Conservation (phyloP, 1,139 yeast genomes). For the Candida sp. region DNA sequence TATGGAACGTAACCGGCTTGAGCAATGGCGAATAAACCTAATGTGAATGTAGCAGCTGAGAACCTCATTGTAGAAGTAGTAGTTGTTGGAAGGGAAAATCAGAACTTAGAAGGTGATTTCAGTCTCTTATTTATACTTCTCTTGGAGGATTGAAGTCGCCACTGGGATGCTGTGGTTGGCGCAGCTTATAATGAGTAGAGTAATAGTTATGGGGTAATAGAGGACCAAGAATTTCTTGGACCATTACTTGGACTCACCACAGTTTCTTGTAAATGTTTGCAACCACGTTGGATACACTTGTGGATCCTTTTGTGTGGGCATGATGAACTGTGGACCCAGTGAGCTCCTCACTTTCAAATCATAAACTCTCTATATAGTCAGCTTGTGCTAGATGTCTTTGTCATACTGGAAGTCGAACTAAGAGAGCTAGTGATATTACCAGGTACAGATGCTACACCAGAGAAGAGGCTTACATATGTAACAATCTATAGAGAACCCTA, state of each 20-base stretch:
- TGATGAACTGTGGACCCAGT: too few relatives aligned
- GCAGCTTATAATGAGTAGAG: background rate
- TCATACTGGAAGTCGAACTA: too few relatives aligned
- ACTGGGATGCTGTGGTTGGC: background rate
- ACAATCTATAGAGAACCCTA: too few relatives aligned
- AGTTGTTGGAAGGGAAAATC: slow-evolving; percentile 1
- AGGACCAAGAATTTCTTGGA: background rate
- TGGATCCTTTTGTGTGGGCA: background rate
- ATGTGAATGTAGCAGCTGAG: slow-evolving; percentile 1
- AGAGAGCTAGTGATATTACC: too few relatives aligned
- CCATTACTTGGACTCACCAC: background rate
- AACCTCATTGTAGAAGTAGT: slow-evolving; percentile 10
- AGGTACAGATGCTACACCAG: too few relatives aligned
- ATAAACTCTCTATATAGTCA: too few relatives aligned
- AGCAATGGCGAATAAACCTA: slow-evolving; percentile 6
- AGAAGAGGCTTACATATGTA: too few relatives aligned
- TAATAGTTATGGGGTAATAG: background rate
- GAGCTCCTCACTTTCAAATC: too few relatives aligned
- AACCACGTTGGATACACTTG: background rate
- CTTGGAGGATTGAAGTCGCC: too few relatives aligned
- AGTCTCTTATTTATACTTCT: too few relatives aligned
- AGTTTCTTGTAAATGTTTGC: background rate
- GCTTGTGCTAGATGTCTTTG: too few relatives aligned
- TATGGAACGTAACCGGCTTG: slow-evolving; percentile 7
- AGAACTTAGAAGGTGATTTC: background rate